Conservation (phyloP, 768 basidiomycete genomes). For the Rubroboletus satanas region DNA sequence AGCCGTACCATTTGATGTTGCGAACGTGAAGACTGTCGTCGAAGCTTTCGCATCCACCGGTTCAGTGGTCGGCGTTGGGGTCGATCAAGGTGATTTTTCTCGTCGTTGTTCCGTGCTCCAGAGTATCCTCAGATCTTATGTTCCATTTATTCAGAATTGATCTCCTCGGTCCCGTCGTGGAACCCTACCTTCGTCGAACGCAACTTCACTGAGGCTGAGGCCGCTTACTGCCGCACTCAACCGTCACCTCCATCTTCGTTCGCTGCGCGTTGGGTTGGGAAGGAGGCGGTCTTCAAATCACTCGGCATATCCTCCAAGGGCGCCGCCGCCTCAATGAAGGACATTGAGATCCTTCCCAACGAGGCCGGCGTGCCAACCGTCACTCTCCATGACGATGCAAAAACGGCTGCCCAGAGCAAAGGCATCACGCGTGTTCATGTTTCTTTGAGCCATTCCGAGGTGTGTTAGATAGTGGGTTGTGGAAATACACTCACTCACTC, state of each 20-base stretch:
- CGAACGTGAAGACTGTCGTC: conserved; percentile 67
- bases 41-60: conserved; percentile 35
- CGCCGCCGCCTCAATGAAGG: conserved; percentile 91
- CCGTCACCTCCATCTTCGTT: conserved; percentile 87
- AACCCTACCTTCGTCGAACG: conserved; percentile 84
- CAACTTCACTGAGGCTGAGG: conserved; percentile 91
- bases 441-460: conserved; percentile 92
- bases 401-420: conserved; percentile 64
- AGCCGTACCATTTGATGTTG: conserved; percentile 48
- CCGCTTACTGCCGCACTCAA: conserved; percentile 81
- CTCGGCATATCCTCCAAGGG: conserved; percentile 87
- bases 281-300: conserved; percentile 97
- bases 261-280: conserved; percentile 95
- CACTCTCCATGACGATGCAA: conserved; percentile 73
- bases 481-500: conserved; percentile 13
- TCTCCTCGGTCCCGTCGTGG: conserved; percentile 85
- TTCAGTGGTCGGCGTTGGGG: conserved; percentile 73
- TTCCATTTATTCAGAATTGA: conserved; percentile 61
- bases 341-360: conserved; percentile 90
- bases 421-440: conserved; percentile 73
- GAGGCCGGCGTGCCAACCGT: conserved; percentile 77
- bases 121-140: conserved; percentile 2
- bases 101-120: background rate
- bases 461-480: conserved; percentile 35
- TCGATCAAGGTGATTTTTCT: conserved; percentile 70